phyloP scores from a whole-genome alignment of 2,329 filamentous ascomycete species.

The Gliomastix tumulicola region DNA sequence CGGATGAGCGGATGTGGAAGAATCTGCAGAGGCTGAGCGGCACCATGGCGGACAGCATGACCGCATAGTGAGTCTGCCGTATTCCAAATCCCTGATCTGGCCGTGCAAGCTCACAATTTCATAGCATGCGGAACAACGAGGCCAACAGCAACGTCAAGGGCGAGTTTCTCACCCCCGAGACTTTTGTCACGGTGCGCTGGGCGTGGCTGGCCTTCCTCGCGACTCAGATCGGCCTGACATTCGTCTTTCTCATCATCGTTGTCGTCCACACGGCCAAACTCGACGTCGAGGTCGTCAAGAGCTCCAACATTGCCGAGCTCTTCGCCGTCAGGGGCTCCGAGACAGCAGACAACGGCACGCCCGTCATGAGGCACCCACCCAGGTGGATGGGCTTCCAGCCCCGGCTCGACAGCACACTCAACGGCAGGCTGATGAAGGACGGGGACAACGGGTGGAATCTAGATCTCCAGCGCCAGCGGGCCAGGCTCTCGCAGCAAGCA shows the following conservation, averaged over 20 bases:
- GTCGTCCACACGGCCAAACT: slow-evolving; percentile 4
- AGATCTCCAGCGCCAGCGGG: no score
- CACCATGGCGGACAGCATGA: slow-evolving; percentile 2
- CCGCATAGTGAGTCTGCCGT: slow-evolving; percentile 3
- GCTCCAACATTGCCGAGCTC: slow-evolving; percentile 5
- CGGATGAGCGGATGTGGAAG: slow-evolving; percentile 2
- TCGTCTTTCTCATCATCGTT: slow-evolving; percentile 5
- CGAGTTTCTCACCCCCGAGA: slow-evolving; percentile 2
- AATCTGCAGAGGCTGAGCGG: slow-evolving; percentile 1
- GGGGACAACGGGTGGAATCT: no score
- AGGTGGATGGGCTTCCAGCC: no score
- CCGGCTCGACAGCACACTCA: no score
- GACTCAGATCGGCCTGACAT: slow-evolving; percentile 7
- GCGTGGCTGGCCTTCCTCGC: slow-evolving; percentile 10
- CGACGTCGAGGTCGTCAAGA: slow-evolving; percentile 10
- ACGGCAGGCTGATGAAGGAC: no score
- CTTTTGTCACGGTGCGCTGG: slow-evolving; percentile 9
- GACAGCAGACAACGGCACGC: no score
- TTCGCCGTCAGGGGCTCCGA: no score
- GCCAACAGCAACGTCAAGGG: not conserved
- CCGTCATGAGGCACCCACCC: no score
- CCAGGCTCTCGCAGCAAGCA: no score
- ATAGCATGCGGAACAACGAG: slow-evolving; percentile 1
- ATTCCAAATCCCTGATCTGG: not conserved
- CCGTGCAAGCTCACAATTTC: not conserved